These are phyloP conservation scores for Aspergillus leporis DNA, from an alignment of 495 filamentous ascomycete genomes.

Conservation along the genomic window DNA sequence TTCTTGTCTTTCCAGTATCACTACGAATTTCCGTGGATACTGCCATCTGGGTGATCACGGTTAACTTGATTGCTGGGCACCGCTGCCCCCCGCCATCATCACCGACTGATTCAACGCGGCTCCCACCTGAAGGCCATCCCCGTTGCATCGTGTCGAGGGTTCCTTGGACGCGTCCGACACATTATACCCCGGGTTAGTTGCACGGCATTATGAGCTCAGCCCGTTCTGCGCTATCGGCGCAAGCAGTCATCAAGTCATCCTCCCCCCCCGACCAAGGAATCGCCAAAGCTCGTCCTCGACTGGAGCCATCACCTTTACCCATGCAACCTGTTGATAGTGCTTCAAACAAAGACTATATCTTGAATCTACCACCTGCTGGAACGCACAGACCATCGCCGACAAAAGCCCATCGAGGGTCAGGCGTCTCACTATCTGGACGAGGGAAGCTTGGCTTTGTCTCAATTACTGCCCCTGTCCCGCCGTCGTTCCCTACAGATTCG, in stretches of 20 bases:
- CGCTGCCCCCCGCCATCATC: neutral
- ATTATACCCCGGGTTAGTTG: neutral
- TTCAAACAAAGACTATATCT: conserved; percentile 47
- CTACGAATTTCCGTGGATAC: neutral
- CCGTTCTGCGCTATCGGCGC: conserved; percentile 60
- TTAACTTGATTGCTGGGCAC: neutral
- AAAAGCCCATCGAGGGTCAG: conserved; percentile 47
- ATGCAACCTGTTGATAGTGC: conserved; percentile 47
- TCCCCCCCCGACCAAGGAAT: conserved; percentile 49
- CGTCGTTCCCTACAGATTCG: conserved; percentile 76
- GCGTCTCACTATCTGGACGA: conserved; percentile 32
- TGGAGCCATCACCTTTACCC: conserved; percentile 52
- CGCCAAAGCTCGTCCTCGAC: conserved; percentile 47
- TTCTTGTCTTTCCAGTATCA: neutral
- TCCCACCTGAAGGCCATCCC: neutral
- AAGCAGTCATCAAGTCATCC: conserved; percentile 64
- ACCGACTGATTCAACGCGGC: neutral
- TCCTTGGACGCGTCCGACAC: conserved; percentile 22
- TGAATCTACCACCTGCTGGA: conserved; percentile 54
- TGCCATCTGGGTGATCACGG: neutral
- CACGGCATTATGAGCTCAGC: conserved; percentile 59
- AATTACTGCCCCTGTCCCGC: conserved; percentile 68
- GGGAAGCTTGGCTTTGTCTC: conserved; percentile 53
- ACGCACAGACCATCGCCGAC: conserved; percentile 60
- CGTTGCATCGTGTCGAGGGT: conserved; percentile 17